Evolutionary conservation across 78 protist species (phyloP), one percentile per base, ranked within the genome.

Genomic region (Cavenderia fasciculata): DNA sequence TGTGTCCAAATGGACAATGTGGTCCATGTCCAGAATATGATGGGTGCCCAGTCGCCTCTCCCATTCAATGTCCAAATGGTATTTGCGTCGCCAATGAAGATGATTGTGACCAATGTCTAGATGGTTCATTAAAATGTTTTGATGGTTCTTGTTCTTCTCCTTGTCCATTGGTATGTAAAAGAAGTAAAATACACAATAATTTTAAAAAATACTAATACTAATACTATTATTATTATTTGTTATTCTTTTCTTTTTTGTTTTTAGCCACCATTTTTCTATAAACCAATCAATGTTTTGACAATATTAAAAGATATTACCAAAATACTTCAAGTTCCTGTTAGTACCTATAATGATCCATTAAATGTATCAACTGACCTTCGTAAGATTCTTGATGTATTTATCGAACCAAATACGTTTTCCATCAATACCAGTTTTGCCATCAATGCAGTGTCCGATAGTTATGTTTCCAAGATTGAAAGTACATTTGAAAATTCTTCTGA

Each of bases 1-100:
- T 66, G 16, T 79, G 88, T 54, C 77, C 74, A 31, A 40, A 79
- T 66, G 88, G 88, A 23, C 12, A 18, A 52, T 79, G 88, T 66
- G 88, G 49, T 38, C 88, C 88, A 10, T 79, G 88, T 66, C 4
- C 21, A 18, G 52, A 79, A 14, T 79, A 41, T 27, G 88, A 79
- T 66, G 88, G 88, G n/a, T 79, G 88, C 52, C 31, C 77, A 36
- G 12, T 40, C 1, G 57, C 49, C 23, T n/a, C 23, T 33, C 74
- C 74, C 5, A 31, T 69, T 57, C 75, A 69, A 49, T 77, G 87
- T 49, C 87, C 87, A 46, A 77, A 77, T 62, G 87, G 87, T 21
- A 41, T n/a, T 27, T 77, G 87, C 62, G 70, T 77, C 21, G 61
- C 19, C 16, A 23, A n/a, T 18, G 46, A 19, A 59, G 36, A 29